Conservation (phyloP, 495 filamentous ascomycete genomes). For the Monascus purpureus region DNA sequence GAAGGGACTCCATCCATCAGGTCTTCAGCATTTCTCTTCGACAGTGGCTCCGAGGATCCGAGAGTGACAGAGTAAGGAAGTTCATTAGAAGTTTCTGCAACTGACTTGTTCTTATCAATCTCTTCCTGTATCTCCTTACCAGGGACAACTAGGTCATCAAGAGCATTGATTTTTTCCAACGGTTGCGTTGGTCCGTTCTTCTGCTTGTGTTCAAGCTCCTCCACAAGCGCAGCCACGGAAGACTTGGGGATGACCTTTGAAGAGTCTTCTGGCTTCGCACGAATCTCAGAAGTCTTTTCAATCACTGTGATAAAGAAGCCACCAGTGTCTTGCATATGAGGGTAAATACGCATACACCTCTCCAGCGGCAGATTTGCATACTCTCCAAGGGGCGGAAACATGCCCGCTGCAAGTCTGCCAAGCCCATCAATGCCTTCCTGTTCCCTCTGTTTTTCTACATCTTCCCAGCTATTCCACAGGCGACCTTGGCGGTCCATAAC, state of each 20-base stretch:
- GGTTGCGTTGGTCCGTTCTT: constrained; percentile 25
- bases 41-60: constrained; percentile 8
- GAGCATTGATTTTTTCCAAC: constrained; percentile 34
- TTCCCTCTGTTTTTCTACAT: constrained; percentile 51
- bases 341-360: constrained; percentile 83
- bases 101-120: constrained; percentile 28
- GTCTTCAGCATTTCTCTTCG: constrained; percentile 28
- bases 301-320: constrained; percentile 94
- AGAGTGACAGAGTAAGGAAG: constrained; percentile 24
- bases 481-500: constrained; percentile 72
- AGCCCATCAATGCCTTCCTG: constrained; percentile 41
- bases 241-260: constrained; percentile 40
- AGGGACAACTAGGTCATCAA: constrained; percentile 32
- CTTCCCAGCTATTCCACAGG: constrained; percentile 63
- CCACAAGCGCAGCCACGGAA: constrained; percentile 38
- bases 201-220: constrained; percentile 35
- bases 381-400: constrained; percentile 64
- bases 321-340: constrained; percentile 89
- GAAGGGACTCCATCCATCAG: constrained; percentile 28
- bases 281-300: constrained; percentile 82
- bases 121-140: constrained; percentile 20
- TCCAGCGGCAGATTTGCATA: constrained; percentile 58
- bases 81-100: constrained; percentile 26
- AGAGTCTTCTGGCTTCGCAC: constrained; percentile 60
- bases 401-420: constrained; percentile 53